Percentiles rank a stretch among this genome's conserved stretches.
Evolutionary conservation across 176 grass and related monocot genomes (phyloP).

Genomic region (Oryza punctata): DNA sequence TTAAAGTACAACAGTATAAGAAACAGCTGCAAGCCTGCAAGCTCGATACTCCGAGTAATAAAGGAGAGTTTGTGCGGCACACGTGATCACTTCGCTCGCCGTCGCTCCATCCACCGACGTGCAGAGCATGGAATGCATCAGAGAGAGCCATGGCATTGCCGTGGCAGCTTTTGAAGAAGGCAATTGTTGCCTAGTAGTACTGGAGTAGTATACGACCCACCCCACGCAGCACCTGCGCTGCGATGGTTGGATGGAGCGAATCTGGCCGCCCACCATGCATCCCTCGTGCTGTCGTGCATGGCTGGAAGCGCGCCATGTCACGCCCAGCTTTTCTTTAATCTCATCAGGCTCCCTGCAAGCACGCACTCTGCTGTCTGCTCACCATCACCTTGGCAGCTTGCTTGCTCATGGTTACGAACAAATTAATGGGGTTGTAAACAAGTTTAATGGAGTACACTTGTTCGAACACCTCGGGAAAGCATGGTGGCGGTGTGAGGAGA

Average conservation of each 20-base stretch:
- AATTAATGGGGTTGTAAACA: no score
- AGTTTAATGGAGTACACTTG: no score
- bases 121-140: constrained; percentile 11
- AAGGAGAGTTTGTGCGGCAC: constrained; percentile 17
- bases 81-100: constrained; percentile 4
- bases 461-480: constrained; percentile 20
- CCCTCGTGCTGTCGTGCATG: constrained; percentile 18
- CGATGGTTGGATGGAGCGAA: constrained; percentile 5
- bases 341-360: not conserved
- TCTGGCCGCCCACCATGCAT: constrained; percentile 28
- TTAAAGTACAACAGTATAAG: not conserved
- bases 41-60: not conserved
- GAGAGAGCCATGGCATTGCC: not conserved
- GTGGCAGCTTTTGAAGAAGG: not conserved
- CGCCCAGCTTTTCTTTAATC: constrained; percentile 8
- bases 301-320: constrained; percentile 36
- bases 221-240: not conserved
- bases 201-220: not conserved
- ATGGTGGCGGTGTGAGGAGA: not conserved
- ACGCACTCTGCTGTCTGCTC: not conserved
- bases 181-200: not conserved
- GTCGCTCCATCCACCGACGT: not conserved
- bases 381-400: not conserved
- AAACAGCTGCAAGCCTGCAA: not conserved
- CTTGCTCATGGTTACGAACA: no score